These are phyloP conservation scores for Mycosphaerella sp. DNA, from an alignment of 2,329 filamentous ascomycete genomes.

Conservation along the genomic window DNA sequence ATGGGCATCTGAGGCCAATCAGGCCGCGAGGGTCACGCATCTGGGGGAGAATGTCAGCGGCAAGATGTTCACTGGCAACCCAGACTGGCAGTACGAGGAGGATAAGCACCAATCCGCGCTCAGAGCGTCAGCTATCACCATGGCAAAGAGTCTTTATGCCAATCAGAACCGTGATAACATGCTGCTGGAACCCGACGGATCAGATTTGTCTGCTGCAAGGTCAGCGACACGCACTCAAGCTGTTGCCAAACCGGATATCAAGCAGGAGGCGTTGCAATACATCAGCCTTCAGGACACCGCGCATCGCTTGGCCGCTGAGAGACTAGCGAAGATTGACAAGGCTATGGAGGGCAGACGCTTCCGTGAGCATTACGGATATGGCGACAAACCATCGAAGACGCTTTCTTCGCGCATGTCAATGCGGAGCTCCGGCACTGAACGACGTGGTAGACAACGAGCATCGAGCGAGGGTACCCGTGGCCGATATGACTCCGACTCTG, in stretches of 20 bases:
- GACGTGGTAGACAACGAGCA: slow-evolving; percentile 55
- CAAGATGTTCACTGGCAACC: slow-evolving; percentile 71
- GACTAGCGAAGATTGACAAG: slow-evolving; percentile 71
- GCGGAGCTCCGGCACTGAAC: slow-evolving; percentile 32
- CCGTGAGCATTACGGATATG: slow-evolving; percentile 70
- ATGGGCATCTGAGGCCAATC: slow-evolving; percentile 47
- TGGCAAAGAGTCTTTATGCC: slow-evolving; percentile 82
- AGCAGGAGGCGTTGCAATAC: slow-evolving; percentile 47
- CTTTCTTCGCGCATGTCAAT: slow-evolving; percentile 48
- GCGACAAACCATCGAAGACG: slow-evolving; percentile 42
- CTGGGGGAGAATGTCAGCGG: slow-evolving; percentile 56
- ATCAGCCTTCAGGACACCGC: slow-evolving; percentile 77
- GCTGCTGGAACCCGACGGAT: slow-evolving; percentile 19
- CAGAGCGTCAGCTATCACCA: slow-evolving; percentile 76
- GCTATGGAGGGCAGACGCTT: slow-evolving; percentile 58
- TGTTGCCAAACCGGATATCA: slow-evolving; percentile 44
- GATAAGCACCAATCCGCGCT: slow-evolving; percentile 64
- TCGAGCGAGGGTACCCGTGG: slow-evolving; percentile 54
- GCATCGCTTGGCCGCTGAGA: slow-evolving; percentile 76
- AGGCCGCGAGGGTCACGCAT: slow-evolving; percentile 58
- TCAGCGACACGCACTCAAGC: slow-evolving; percentile 25
- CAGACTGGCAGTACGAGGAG: slow-evolving; percentile 66
- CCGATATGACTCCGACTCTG: slow-evolving; percentile 34
- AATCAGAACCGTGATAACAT: slow-evolving; percentile 45
- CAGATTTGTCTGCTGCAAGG: slow-evolving; percentile 24